Evolutionary conservation across 345 rosid genomes (phyloP).

Genomic region (Eucalyptus urophylla): DNA sequence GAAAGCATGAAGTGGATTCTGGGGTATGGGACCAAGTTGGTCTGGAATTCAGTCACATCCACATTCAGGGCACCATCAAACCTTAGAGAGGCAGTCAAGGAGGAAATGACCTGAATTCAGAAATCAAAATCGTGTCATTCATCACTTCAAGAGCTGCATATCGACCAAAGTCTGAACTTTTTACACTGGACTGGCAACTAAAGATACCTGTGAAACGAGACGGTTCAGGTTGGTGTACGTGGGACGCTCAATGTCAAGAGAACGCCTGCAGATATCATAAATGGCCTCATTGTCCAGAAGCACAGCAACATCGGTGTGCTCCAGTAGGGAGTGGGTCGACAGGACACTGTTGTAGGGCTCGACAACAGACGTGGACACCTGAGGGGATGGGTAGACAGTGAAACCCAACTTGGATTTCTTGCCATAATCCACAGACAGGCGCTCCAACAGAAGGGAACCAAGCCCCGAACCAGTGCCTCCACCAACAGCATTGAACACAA

Average conservation of each 20-base stretch:
- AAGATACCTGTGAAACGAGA: conserved; percentile 53
- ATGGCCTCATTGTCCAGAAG: conserved; percentile 46
- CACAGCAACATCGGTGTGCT: conserved; percentile 66
- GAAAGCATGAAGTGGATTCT: conserved; percentile 87
- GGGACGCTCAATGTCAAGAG: conserved; percentile 63
- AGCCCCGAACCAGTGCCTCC: conserved; percentile 88
- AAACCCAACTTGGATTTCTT: conserved; percentile 70
- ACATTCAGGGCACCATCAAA: conserved; percentile 78
- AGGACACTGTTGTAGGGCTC: conserved; percentile 81
- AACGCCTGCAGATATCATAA: conserved; percentile 71
- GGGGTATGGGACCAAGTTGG: conserved; percentile 75
- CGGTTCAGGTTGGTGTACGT: conserved; percentile 74
- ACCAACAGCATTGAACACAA: conserved; percentile 73
- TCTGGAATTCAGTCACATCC: conserved; percentile 71
- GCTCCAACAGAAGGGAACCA: conserved; percentile 65
- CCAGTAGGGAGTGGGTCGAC: conserved; percentile 63
- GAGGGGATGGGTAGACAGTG: conserved; percentile 76
- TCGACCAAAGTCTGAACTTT: neutral
- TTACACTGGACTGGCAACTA: neutral
- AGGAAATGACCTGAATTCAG: conserved; percentile 44
- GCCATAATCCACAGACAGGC: conserved; percentile 66
- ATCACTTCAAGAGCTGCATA: neutral
- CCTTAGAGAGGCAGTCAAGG: conserved; percentile 71
- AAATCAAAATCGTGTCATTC: neutral
- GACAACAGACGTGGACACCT: conserved; percentile 66